These are phyloP conservation scores for Eragrostis nindensis DNA, from an alignment of 176 grass and related monocot species.

Conservation along the genomic window DNA sequence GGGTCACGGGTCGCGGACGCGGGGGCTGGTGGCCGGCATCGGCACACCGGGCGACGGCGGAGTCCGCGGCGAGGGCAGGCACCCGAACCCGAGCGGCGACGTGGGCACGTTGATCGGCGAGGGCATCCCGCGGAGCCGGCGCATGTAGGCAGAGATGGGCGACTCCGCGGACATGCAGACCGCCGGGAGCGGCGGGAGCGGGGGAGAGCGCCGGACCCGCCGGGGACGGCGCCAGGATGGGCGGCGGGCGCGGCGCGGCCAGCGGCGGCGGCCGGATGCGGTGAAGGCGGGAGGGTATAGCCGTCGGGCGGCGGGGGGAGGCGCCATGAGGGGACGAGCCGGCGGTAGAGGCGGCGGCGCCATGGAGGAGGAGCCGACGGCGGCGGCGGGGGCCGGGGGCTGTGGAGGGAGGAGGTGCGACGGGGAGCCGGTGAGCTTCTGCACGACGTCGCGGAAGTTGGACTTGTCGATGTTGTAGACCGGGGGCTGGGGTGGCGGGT, in stretches of 20 bases:
- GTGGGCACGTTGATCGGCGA: slow-evolving; percentile 58
- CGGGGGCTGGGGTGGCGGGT: slow-evolving; percentile 72
- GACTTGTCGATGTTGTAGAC: slow-evolving; percentile 98
- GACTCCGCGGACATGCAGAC: slow-evolving; percentile 86
- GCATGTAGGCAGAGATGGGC: slow-evolving; percentile 97
- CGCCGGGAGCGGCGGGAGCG: slow-evolving; percentile 75
- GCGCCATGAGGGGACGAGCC: slow-evolving; percentile 20
- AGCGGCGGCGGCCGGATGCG: slow-evolving; percentile 59
- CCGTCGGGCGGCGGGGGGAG: slow-evolving; percentile 18
- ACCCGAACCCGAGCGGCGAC: slow-evolving; percentile 80
- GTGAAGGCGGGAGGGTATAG: slow-evolving; percentile 47
- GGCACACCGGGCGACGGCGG: slow-evolving; percentile 81
- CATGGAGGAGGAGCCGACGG: not conserved
- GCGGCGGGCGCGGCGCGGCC: slow-evolving; percentile 48
- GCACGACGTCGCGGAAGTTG: slow-evolving; percentile 92
- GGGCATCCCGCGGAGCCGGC: slow-evolving; percentile 63
- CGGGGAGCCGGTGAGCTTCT: slow-evolving; percentile 87
- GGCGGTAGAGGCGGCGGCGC: slow-evolving; percentile 1
- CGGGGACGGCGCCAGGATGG: slow-evolving; percentile 40
- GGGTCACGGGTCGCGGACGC: slow-evolving; percentile 57
- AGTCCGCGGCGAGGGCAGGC: slow-evolving; percentile 75
- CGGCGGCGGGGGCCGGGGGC: not conserved
- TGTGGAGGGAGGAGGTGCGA: slow-evolving; percentile 53
- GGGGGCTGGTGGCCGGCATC: slow-evolving; percentile 71
- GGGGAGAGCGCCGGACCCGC: slow-evolving; percentile 54